phyloP scores from a whole-genome alignment of 2,329 filamentous ascomycete species.

The Microsporum ferrugineum region DNA sequence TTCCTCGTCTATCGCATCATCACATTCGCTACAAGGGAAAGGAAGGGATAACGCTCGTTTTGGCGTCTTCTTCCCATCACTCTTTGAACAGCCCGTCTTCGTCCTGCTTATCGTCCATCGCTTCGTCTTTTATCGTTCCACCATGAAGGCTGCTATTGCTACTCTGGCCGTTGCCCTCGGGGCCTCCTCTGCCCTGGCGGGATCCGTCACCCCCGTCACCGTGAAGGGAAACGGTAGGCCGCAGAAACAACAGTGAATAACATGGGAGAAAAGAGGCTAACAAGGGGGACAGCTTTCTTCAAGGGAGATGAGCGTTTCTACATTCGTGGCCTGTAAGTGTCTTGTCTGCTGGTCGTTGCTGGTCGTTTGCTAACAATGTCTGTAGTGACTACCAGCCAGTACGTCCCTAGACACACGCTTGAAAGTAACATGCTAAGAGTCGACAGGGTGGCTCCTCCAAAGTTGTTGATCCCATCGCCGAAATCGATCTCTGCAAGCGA shows the following conservation, averaged over 20 bases:
- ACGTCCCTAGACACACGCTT: conserved; percentile 12
- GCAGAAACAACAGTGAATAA: background rate
- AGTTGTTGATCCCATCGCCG: conserved; percentile 62
- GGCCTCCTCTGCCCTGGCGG: conserved; percentile 37
- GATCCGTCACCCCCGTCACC: conserved; percentile 43
- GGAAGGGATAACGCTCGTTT: conserved; percentile 2
- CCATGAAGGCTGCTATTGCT: conserved; percentile 44
- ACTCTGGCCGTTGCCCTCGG: conserved; percentile 38
- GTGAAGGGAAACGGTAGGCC: conserved; percentile 49
- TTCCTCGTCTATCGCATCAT: background rate
- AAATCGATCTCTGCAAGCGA: conserved; percentile 58
- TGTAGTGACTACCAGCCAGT: conserved; percentile 51
- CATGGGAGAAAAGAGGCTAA: background rate
- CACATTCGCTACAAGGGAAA: background rate
- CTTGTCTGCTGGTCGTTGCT: background rate
- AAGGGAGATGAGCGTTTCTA: conserved; percentile 48
- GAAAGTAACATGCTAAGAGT: background rate
- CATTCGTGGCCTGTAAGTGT: conserved; percentile 34
- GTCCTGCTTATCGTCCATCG: conserved; percentile 12
- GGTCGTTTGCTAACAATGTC: conserved; percentile 22
- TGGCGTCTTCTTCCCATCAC: background rate
- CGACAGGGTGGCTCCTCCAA: conserved; percentile 47
- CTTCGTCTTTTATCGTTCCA: background rate
- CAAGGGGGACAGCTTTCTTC: conserved; percentile 44
- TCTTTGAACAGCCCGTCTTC: conserved; percentile 6